phyloP scores from a whole-genome alignment of 1,139 yeast species.

The Tardiomyces blankii region DNA sequence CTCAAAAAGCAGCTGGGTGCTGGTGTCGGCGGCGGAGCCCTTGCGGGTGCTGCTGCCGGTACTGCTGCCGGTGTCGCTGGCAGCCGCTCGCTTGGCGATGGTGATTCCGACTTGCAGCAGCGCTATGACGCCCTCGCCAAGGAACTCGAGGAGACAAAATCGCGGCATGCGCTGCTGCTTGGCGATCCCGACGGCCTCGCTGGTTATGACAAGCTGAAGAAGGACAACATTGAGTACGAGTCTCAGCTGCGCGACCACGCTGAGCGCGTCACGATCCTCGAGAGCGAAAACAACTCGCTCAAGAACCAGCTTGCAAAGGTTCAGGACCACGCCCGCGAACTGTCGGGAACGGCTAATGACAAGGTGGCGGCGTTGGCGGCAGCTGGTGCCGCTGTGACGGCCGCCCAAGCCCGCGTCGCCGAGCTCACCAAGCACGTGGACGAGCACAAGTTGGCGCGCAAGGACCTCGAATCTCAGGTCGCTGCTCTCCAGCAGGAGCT shows the following conservation, averaged over 20 bases:
- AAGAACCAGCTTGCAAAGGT: background rate
- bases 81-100: background rate
- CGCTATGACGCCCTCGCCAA: background rate
- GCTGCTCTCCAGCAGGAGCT: background rate
- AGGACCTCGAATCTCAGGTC: background rate
- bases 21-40: background rate
- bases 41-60: background rate
- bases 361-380: slow-evolving; percentile 1
- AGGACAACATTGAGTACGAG: background rate
- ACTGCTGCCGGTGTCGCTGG: background rate
- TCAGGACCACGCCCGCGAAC: slow-evolving; percentile 2
- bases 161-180: background rate
- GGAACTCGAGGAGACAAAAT: slow-evolving; percentile 1
- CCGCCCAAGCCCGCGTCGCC: slow-evolving; percentile 1
- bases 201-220: background rate
- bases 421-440: slow-evolving; percentile 1
- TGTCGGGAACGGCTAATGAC: background rate
- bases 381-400: slow-evolving; percentile 1
- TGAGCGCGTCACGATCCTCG: background rate
- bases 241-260: background rate
- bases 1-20: background rate
- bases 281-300: background rate
- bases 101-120: background rate
- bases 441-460: background rate
- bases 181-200: background rate